Conservation (phyloP, 345 rosid genomes). For the Jatropha curcas region DNA sequence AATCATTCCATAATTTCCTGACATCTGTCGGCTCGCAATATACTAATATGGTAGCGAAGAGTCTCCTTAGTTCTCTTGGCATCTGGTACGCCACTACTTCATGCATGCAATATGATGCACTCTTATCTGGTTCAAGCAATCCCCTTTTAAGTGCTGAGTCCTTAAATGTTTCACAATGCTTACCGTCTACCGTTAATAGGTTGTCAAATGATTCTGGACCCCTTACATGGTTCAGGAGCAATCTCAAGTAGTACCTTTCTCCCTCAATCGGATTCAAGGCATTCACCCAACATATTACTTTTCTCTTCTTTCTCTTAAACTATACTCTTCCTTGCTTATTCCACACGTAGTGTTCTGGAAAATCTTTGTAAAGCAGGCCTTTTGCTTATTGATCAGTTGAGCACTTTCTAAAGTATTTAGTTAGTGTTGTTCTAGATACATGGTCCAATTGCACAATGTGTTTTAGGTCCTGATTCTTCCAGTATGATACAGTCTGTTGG, state of each 20-base stretch:
- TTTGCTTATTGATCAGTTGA: neutral
- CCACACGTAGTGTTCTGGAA: neutral
- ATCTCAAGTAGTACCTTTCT: neutral
- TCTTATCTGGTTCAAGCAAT: neutral
- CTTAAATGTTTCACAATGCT: neutral
- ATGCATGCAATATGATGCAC: neutral
- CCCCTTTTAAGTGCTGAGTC: neutral
- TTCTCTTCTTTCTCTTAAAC: neutral
- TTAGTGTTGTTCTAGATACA: neutral
- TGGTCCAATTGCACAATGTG: neutral
- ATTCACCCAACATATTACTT: neutral
- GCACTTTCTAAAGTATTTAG: neutral
- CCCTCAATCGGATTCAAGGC: neutral
- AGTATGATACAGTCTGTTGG: neutral
- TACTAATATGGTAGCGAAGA: neutral
- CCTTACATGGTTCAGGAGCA: neutral
- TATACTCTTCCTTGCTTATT: neutral
- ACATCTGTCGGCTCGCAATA: neutral
- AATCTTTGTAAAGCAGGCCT: no score
- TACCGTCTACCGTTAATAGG: neutral
- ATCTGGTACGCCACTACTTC: neutral
- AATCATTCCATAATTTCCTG: neutral
- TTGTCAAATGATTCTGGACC: neutral
- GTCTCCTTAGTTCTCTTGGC: neutral
- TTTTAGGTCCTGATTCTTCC: neutral